Percentiles rank a stretch among this genome's conserved stretches.
phyloP scores from a whole-genome alignment of 1,139 yeast species.

The Suhomyces yuchorum region DNA sequence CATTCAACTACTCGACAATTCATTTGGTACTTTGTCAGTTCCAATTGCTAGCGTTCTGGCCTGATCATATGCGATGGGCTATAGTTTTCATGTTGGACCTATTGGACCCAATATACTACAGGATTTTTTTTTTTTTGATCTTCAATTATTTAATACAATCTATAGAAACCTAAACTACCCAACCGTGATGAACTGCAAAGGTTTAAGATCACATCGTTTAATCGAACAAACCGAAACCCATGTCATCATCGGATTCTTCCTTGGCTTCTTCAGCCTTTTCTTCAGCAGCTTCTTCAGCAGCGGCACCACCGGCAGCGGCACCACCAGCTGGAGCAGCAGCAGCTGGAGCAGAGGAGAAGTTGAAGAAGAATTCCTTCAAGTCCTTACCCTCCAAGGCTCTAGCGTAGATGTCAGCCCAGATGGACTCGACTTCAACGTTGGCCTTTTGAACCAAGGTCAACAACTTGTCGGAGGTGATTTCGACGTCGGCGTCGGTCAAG shows the following conservation, averaged over 20 bases:
- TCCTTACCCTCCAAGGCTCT: conserved; percentile 97
- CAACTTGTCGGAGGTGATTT: conserved; percentile 91
- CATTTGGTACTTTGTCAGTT: no score
- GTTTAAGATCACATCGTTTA: conserved; percentile 29
- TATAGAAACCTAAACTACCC: conserved; percentile 14
- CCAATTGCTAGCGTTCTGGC: no score
- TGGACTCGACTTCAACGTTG: conserved; percentile 57
- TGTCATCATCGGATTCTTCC: conserved; percentile 83
- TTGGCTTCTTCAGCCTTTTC: conserved; percentile 47
- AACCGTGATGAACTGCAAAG: conserved; percentile 10
- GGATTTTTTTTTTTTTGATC: background rate
- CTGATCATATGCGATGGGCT: no score
- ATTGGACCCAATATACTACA: no score
- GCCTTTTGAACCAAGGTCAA: conserved; percentile 74
- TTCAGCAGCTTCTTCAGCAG: conserved; percentile 52
- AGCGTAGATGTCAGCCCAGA: conserved; percentile 96
- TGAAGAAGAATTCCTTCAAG: conserved; percentile 86
- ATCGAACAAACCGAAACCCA: conserved; percentile 76
- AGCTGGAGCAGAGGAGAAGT: conserved; percentile 62
- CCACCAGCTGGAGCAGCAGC: conserved; percentile 49
- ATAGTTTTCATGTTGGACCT: no score
- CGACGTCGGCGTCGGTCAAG: conserved; percentile 96
- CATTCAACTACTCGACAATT: no score
- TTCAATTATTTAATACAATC: conserved; percentile 14
- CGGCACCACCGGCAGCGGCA: conserved; percentile 66